These are phyloP conservation scores for Salvia sclarea DNA, from an alignment of 305 asterid species.

Conservation along the genomic window DNA sequence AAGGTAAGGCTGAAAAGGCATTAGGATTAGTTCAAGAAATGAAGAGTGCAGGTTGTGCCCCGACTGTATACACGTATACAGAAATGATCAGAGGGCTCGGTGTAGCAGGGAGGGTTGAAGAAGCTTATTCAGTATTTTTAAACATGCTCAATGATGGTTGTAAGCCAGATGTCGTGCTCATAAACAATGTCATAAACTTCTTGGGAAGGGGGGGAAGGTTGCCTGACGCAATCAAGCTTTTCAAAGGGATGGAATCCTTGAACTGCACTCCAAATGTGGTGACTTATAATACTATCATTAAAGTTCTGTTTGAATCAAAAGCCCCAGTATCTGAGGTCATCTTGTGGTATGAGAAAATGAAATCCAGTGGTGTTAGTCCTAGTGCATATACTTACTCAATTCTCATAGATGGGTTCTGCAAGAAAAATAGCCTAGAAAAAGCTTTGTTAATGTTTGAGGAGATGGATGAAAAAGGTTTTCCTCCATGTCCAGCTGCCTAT, in stretches of 20 bases:
- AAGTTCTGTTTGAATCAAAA: constrained; percentile 66
- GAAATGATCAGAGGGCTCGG: constrained; percentile 83
- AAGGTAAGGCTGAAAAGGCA: constrained; percentile 65
- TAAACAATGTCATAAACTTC: constrained; percentile 76
- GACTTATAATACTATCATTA: constrained; percentile 82
- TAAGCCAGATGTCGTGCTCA: constrained; percentile 79
- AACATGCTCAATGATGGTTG: constrained; percentile 73
- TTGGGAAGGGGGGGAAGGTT: constrained; percentile 70
- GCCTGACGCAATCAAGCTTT: constrained; percentile 68
- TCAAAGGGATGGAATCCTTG: constrained; percentile 74
- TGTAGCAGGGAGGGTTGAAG: constrained; percentile 70
- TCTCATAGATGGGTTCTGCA: constrained; percentile 89
- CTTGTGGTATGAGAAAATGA: constrained; percentile 81
- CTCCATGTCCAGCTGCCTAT: constrained; percentile 97
- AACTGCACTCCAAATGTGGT: constrained; percentile 75
- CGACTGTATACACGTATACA: constrained; percentile 82
- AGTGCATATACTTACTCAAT: constrained; percentile 83
- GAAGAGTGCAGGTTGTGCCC: constrained; percentile 65
- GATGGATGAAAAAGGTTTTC: constrained; percentile 95
- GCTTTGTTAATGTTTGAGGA: constrained; percentile 82
- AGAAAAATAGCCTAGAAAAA: constrained; percentile 71
- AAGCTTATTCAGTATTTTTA: constrained; percentile 67
- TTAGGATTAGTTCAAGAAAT: constrained; percentile 67
- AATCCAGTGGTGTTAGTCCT: constrained; percentile 57
- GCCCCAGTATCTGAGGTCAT: constrained; percentile 59